Conservation (phyloP, 164 flowering plant genomes). For the Hamamelis virginiana region DNA sequence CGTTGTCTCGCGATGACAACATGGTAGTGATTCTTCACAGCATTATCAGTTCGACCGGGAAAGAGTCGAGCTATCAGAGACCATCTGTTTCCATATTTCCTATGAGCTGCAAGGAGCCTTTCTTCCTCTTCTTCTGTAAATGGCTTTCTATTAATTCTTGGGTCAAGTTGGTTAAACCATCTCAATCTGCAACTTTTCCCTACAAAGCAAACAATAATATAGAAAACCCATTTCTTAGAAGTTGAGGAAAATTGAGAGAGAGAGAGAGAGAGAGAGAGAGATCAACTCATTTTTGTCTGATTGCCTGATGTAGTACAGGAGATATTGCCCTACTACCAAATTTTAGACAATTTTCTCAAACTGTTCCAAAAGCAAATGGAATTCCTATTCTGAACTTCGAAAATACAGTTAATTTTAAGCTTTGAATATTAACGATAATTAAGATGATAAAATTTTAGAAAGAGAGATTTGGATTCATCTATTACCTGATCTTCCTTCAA, state of each 20-base stretch:
- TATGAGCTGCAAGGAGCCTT: conserved; percentile 28
- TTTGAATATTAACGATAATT: too few species aligned
- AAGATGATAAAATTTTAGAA: too few species aligned
- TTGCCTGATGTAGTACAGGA: too few species aligned
- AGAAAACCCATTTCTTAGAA: background rate
- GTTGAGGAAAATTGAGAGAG: background rate
- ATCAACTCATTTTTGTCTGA: too few species aligned
- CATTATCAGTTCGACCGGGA: conserved; percentile 38
- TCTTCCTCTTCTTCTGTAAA: conserved; percentile 38
- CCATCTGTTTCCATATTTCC: conserved; percentile 36
- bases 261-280: background rate
- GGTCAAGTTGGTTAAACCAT: conserved; percentile 46
- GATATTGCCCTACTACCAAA: too few species aligned
- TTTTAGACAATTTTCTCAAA: too few species aligned
- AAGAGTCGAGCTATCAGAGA: conserved; percentile 31
- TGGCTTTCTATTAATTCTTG: conserved; percentile 30
- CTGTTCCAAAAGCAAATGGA: too few species aligned
- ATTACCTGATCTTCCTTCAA: conserved; percentile 47
- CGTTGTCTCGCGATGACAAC: conserved; percentile 32
- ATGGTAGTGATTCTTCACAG: conserved; percentile 43
- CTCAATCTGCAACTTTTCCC: conserved; percentile 45
- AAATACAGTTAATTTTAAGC: too few species aligned
- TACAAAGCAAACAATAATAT: conserved; percentile 1
- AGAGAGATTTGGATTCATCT: too few species aligned
- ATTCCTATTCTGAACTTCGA: too few species aligned